Percentiles rank a stretch among this genome's conserved stretches.
Conservation (phyloP, 805 yeast species). For the Alloascoidea africana region DNA sequence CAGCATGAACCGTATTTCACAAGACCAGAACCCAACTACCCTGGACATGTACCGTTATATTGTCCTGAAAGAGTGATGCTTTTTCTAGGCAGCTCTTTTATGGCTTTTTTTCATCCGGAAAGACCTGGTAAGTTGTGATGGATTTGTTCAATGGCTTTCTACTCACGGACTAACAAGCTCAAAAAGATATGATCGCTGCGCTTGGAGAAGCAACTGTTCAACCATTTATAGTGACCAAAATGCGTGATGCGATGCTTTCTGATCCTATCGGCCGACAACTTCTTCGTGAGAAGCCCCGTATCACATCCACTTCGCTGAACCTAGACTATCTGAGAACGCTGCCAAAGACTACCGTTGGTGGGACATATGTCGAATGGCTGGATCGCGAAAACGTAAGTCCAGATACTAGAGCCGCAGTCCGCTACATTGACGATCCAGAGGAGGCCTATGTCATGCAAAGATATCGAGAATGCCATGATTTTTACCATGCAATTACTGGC, state of each 20-base stretch:
- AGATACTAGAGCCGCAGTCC: slow-evolving; percentile 82
- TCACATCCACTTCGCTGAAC: slow-evolving; percentile 58
- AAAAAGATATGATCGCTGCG: slow-evolving; percentile 56
- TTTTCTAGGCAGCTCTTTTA: not conserved
- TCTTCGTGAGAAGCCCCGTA: slow-evolving; percentile 66
- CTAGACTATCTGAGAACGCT: slow-evolving; percentile 40
- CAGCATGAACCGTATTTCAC: too few species aligned
- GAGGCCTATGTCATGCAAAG: slow-evolving; percentile 87
- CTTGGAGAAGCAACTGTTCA: slow-evolving; percentile 86
- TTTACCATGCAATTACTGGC: slow-evolving; percentile 85
- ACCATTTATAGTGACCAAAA: slow-evolving; percentile 40
- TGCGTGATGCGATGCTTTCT: slow-evolving; percentile 61
- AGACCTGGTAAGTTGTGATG: slow-evolving; percentile 24
- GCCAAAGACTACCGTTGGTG: slow-evolving; percentile 63
- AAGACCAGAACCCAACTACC: slow-evolving; percentile 24
- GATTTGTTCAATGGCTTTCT: not conserved
- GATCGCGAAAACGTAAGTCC: slow-evolving; percentile 83
- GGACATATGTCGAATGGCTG: slow-evolving; percentile 69
- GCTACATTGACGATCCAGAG: slow-evolving; percentile 78
- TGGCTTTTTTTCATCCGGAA: slow-evolving; percentile 44
- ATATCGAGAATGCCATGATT: slow-evolving; percentile 94
- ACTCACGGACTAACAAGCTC: too few species aligned
- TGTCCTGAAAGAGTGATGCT: slow-evolving; percentile 34
- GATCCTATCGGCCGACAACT: slow-evolving; percentile 68
- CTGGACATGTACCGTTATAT: slow-evolving; percentile 69